phyloP scores from a whole-genome alignment of 2,329 filamentous ascomycete genomes.

The Knufia fluminis region DNA sequence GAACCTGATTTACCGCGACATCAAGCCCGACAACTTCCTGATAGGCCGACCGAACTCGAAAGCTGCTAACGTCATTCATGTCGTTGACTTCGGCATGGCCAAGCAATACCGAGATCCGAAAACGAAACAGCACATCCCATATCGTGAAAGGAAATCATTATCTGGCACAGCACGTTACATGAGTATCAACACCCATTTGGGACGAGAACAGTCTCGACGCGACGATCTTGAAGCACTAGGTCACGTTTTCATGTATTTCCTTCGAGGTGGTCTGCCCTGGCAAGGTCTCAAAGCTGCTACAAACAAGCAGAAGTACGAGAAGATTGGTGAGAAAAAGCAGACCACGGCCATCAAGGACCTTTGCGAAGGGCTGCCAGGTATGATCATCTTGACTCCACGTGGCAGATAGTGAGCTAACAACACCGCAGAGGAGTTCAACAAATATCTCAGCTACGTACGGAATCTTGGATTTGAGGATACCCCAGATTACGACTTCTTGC shows the following conservation, averaged over 20 bases:
- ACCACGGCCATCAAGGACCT: constrained; percentile 94
- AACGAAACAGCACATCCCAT: constrained; percentile 97
- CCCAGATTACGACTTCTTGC: constrained; percentile 94
- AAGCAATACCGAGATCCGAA: constrained; percentile 99
- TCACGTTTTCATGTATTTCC: constrained; percentile 63
- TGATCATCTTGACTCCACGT: constrained; percentile 18
- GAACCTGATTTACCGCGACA: constrained; percentile 97
- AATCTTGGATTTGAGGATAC: constrained; percentile 98
- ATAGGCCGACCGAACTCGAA: constrained; percentile 89
- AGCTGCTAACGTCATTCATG: constrained; percentile 94
- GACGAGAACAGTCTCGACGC: constrained; percentile 87
- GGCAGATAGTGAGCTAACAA: neutral
- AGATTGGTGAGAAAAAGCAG: constrained; percentile 99
- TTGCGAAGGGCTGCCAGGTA: constrained; percentile 83
- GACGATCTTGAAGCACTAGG: constrained; percentile 85
- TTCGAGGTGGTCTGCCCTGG: constrained; percentile 57
- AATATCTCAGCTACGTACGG: constrained; percentile 93
- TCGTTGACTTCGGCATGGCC: constrained; percentile 98
- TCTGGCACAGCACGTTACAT: constrained; percentile 97
- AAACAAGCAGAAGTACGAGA: constrained; percentile 97
- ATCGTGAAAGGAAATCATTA: constrained; percentile 90
- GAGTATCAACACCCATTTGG: constrained; percentile 98
- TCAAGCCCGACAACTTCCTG: constrained; percentile 98
- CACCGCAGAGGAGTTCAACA: constrained; percentile 75
- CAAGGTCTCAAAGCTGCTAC: constrained; percentile 60